phyloP scores from a whole-genome alignment of 2,329 filamentous ascomycete species.

The Talaromyces pinophilus region DNA sequence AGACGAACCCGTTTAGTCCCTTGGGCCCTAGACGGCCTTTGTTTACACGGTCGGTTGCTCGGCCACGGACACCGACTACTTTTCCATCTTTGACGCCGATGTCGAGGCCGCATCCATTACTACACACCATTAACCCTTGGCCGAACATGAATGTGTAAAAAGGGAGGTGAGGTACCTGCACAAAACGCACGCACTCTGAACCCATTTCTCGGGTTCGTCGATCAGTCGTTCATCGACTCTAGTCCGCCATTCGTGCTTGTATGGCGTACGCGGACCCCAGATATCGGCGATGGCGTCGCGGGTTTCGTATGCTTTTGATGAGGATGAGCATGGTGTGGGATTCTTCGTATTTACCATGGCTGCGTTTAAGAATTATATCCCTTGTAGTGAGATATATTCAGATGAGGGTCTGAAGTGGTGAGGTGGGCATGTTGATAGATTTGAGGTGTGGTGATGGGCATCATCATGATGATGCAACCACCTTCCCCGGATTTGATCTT shows the following conservation, averaged over 20 bases:
- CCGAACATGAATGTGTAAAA: not conserved
- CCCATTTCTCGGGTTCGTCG: constrained; percentile 42
- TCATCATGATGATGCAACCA: constrained; percentile 2
- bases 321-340: not conserved
- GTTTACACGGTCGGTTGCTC: constrained; percentile 38
- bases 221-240: constrained; percentile 34
- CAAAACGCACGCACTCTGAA: constrained; percentile 43
- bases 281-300: constrained; percentile 38
- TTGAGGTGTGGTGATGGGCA: not conserved
- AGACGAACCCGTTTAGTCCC: constrained; percentile 35
- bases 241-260: constrained; percentile 39
- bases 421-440: not conserved
- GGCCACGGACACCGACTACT: constrained; percentile 41
- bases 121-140: constrained; percentile 17
- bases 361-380: not conserved
- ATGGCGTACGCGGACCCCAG: constrained; percentile 37
- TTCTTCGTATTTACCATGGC: not conserved
- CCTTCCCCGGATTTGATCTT: not conserved
- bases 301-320: constrained; percentile 21
- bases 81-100: constrained; percentile 41
- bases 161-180: constrained; percentile 35
- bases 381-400: not conserved
- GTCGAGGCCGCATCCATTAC: constrained; percentile 41
- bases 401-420: not conserved
- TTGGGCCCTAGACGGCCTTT: constrained; percentile 41